Evolutionary conservation across 2,329 filamentous ascomycete species (phyloP).

Genomic region (Eutypella sp.): DNA sequence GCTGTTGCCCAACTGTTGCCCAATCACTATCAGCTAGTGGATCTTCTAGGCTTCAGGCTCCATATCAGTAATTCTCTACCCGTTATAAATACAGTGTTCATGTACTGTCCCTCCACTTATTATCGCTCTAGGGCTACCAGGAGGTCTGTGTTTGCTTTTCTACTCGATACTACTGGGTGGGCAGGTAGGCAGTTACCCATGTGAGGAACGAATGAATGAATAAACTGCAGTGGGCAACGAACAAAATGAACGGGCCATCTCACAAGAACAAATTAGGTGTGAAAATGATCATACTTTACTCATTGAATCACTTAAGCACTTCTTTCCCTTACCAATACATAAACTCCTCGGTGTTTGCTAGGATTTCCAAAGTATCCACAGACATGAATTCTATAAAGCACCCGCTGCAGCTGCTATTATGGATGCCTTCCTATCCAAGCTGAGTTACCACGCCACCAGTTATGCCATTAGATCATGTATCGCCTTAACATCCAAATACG

Average conservation of each 20-base stretch:
- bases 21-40: too few relatives aligned
- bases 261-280: background rate
- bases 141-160: too few relatives aligned
- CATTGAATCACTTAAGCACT: background rate
- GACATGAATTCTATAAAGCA: constrained; percentile 4
- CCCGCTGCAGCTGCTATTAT: constrained; percentile 46
- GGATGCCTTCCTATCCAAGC: constrained; percentile 57
- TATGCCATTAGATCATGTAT: constrained; percentile 88
- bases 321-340: background rate
- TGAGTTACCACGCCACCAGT: constrained; percentile 73
- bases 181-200: too few relatives aligned
- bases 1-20: too few relatives aligned
- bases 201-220: background rate
- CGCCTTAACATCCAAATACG: constrained; percentile 77
- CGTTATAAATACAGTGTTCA: too few relatives aligned
- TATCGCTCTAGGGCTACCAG: too few relatives aligned
- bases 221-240: background rate
- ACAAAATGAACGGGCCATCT: background rate
- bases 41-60: too few relatives aligned
- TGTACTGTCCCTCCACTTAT: too few relatives aligned
- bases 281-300: background rate
- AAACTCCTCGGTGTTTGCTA: background rate
- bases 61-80: too few relatives aligned
- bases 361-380: constrained; percentile 2
- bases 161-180: too few relatives aligned